phyloP scores from a whole-genome alignment of 345 rosid species.

The Arabidopsis suecica region DNA sequence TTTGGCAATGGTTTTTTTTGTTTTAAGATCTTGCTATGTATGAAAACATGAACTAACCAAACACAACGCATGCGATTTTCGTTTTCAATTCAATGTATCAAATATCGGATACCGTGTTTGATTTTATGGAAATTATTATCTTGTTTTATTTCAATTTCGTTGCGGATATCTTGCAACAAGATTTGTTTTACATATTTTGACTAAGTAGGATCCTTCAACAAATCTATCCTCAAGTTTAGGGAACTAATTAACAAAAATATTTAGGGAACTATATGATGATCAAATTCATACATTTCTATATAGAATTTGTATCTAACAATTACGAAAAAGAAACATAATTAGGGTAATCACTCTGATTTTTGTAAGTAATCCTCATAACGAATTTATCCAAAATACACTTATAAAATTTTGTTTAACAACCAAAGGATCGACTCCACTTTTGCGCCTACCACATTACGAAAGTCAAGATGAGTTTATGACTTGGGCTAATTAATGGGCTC shows the following conservation, averaged over 20 bases:
- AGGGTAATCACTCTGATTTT: neutral
- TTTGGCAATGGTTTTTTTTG: slow-evolving; percentile 13
- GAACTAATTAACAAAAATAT: slow-evolving; percentile 4
- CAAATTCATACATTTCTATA: neutral
- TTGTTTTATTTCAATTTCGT: neutral
- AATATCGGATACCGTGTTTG: slow-evolving; percentile 6
- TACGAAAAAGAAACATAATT: neutral
- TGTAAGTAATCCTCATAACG: neutral
- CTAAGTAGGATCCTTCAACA: slow-evolving; percentile 19
- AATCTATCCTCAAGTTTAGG: slow-evolving; percentile 33
- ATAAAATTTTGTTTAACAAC: neutral
- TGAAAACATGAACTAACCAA: slow-evolving; percentile 41
- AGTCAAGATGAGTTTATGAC: neutral
- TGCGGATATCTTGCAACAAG: slow-evolving; percentile 32
- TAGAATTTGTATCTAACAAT: no score
- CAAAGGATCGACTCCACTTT: neutral
- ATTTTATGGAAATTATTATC: slow-evolving; percentile 28
- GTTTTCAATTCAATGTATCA: slow-evolving; percentile 18
- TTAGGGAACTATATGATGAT: neutral
- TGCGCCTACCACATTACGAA: neutral
- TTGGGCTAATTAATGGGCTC: neutral
- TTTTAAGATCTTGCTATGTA: slow-evolving; percentile 31
- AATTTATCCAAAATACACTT: neutral
- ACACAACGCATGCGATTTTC: slow-evolving; percentile 38
- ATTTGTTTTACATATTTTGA: slow-evolving; percentile 2